Evolutionary conservation across 1,139 yeast species (phyloP).

Genomic region (Chernovozyma sophiae-reginae): DNA sequence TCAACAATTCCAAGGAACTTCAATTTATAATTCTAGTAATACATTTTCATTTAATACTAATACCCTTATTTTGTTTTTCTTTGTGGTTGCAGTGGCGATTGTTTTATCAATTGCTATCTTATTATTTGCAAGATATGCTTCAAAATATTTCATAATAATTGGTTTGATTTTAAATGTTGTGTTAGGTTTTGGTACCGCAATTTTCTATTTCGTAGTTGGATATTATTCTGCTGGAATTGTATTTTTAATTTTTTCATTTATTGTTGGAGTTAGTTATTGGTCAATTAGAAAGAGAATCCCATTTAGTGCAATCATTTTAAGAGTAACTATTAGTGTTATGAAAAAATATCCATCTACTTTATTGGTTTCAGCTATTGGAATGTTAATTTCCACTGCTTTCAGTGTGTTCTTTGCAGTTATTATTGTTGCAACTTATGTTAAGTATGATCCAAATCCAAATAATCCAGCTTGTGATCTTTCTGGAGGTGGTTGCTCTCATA

Average conservation of each 20-base stretch:
- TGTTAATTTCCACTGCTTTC: constrained; percentile 61
- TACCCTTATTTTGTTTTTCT: constrained; percentile 66
- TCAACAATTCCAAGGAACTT: constrained; percentile 55
- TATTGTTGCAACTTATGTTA: constrained; percentile 72
- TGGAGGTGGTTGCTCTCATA: constrained; percentile 66
- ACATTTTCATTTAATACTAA: constrained; percentile 67
- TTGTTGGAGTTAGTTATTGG: constrained; percentile 75
- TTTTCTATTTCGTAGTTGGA: constrained; percentile 58
- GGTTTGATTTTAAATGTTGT: constrained; percentile 67
- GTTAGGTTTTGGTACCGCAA: constrained; percentile 71
- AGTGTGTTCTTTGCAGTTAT: constrained; percentile 62
- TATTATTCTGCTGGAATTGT: constrained; percentile 82
- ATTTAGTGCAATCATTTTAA: constrained; percentile 69
- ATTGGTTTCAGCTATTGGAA: constrained; percentile 60
- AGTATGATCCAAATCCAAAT: constrained; percentile 46
- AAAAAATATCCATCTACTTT: constrained; percentile 66
- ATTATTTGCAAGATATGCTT: constrained; percentile 57
- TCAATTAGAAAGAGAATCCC: constrained; percentile 64
- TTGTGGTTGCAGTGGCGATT: constrained; percentile 59
- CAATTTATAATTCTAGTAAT: constrained; percentile 54
- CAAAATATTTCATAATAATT: constrained; percentile 63
- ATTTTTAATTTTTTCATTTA: constrained; percentile 57
- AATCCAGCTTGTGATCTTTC: constrained; percentile 39
- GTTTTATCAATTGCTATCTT: constrained; percentile 57
- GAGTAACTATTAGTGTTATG: constrained; percentile 73